Evolutionary conservation across 306 rosid genomes (phyloP), one percentile per base, ranked within the genome.

Genomic region (Prunus dulcis): DNA sequence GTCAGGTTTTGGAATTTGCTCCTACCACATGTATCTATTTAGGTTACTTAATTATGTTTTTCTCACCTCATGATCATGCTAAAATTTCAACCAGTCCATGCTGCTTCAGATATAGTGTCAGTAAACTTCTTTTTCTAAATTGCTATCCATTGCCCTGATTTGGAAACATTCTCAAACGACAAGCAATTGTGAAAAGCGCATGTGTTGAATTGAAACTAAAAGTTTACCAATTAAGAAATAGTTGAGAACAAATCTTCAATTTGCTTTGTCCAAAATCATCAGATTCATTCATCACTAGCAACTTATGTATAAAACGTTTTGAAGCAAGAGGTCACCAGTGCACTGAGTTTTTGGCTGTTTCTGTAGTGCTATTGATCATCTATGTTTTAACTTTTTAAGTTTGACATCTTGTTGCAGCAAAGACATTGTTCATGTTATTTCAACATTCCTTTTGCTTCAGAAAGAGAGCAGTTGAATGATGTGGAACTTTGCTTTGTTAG

Each of bases 71-170:
- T 2, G 17, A n/a, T 34, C 15, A 56, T 20, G 7, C 2, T 34
- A 71, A 23, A 53, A n/a, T 19, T 71, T n/a, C 50, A 53, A 71
- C 50, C 12, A 17, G 68, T 63, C 22, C 75, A 53, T 71, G 64
- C 75, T 32, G 51, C 45, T 38, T 38, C 0, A 38, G 43, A 38
- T 1, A 38, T 6, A 38, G 43, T 38, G 43, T 38, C 43, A 38
- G 43, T 51, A 14, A 51, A 51, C 56, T 51, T 17, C 56, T 5
- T 51, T 55, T 55, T 6, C 12, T 47, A 11, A 47, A 47, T 3
- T 47, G 52, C 61, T n/a, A n/a, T 7, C 19, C 0, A n/a, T 58
- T 58, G 64, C 28, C 9, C 22, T 58, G 2, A 14, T 22, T 55
- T 55, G 32, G 32, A 22, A 58, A 58, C 64, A 22, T 23, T 12